These are phyloP conservation scores for Phaeosphaeriaceae sp. DNA, from an alignment of 2,329 filamentous ascomycete species.

Conservation along the genomic window DNA sequence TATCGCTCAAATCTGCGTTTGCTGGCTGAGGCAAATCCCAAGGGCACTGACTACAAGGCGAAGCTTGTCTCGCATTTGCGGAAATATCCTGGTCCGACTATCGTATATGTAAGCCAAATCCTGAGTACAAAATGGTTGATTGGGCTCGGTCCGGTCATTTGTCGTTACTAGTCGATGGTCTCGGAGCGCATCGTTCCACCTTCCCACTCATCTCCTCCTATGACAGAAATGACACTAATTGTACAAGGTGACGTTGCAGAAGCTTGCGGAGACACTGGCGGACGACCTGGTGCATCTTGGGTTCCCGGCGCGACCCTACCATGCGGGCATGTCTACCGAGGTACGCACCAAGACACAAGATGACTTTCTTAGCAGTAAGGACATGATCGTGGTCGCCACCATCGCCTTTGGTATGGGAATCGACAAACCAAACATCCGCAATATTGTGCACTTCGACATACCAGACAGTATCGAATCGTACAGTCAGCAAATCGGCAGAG, in stretches of 20 bases:
- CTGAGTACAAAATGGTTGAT: too few relatives aligned
- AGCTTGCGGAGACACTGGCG: slow-evolving; percentile 68
- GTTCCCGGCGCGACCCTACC: slow-evolving; percentile 81
- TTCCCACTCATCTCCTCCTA: too few relatives aligned
- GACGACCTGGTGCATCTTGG: slow-evolving; percentile 66
- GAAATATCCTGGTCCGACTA: slow-evolving; percentile 61
- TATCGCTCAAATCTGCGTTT: slow-evolving; percentile 67
- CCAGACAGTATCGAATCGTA: slow-evolving; percentile 96
- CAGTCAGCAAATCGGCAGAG: slow-evolving; percentile 94
- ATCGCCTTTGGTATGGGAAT: slow-evolving; percentile 99
- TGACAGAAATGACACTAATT: too few relatives aligned
- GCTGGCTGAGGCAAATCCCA: slow-evolving; percentile 66
- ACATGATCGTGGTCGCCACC: slow-evolving; percentile 91
- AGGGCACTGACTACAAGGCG: slow-evolving; percentile 74
- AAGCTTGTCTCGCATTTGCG: slow-evolving; percentile 65
- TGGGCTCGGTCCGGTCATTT: too few relatives aligned
- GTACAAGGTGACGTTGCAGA: slow-evolving; percentile 60
- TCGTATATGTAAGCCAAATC: slow-evolving; percentile 60
- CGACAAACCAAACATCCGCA: slow-evolving; percentile 93
- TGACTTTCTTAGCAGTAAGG: slow-evolving; percentile 77
- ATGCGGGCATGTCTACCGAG: slow-evolving; percentile 73
- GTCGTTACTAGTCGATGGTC: too few relatives aligned
- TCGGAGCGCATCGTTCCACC: too few relatives aligned
- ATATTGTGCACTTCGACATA: slow-evolving; percentile 89
- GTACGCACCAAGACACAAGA: slow-evolving; percentile 75